Base-by-base conservation (phyloP, 352 stramenopile species). In the Albugo laibachii region DNA sequence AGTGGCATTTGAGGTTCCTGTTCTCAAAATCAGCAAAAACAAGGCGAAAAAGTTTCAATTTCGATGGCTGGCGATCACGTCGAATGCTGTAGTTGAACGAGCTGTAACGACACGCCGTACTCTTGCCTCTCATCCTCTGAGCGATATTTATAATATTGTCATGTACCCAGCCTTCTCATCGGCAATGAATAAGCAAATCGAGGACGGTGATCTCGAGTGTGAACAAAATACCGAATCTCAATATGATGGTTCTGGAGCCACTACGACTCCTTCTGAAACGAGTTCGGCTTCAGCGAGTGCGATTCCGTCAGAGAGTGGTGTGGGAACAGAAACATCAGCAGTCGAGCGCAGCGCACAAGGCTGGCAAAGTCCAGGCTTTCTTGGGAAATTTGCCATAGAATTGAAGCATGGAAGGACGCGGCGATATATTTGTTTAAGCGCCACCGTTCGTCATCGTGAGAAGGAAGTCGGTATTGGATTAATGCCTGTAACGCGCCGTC, bases 11-110 rank as follows among this genome's bases (percentile, higher is more conserved):
- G 76, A 92, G 42, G 75, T 92, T 31, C 75, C 79, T 12, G 79
- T 92, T 19, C 48, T 88, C 1, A 88, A 88, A 47, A 78, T 88
- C 42, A 86, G 69, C 59, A 92, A 92, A 55, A 81, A 82, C 47
- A 62, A 62, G n/a, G 53, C 55, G 5, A 65, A 73, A 48, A 79
- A 73, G 19, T 50, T 88, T 35, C 76, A 92, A 57, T 46, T 83
- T n/a, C 70, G 76, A 0, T 49, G 83, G 31, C 52, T 92, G 10
- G 79, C 65, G 15, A 48, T 92, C 24, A 87, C 79, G 0, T 61
- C 75, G 2, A 63, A 73, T 20, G 66, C 62, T 1, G 67, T 92
- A 20, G 52, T 92, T 18, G 79, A 92, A 18, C 69, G 79, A 20
- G 79, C 88, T 39, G 69, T 74, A 2, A 64, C 76, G 16, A 83